Evolutionary conservation across 345 rosid genomes (phyloP).

Genomic region (Eutrema yunnanense): DNA sequence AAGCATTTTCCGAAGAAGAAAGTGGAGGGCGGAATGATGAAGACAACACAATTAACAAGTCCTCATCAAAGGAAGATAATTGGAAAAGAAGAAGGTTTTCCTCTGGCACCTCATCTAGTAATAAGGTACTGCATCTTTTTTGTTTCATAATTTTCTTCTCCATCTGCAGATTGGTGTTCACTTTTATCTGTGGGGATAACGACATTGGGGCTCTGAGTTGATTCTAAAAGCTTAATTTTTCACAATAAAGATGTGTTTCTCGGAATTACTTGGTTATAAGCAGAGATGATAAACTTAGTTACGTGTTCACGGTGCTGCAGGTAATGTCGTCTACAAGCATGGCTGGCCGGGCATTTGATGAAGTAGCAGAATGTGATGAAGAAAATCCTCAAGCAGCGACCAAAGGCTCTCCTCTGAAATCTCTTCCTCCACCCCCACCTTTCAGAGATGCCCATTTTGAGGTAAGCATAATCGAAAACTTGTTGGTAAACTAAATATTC

Average conservation of each 20-base stretch:
- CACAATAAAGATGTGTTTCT: background rate
- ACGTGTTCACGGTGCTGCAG: conserved; percentile 1
- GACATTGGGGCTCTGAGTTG: background rate
- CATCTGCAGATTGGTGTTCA: background rate
- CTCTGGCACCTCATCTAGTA: conserved; percentile 29
- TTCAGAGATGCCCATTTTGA: conserved; percentile 33
- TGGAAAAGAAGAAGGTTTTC: conserved; percentile 47
- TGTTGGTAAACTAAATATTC: background rate
- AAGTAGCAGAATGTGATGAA: conserved; percentile 43
- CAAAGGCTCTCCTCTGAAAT: conserved; percentile 36
- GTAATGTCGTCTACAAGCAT: conserved; percentile 56
- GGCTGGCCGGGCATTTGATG: conserved; percentile 60
- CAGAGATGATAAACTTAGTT: background rate
- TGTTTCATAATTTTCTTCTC: background rate
- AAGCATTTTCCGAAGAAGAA: conserved; percentile 40
- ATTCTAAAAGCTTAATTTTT: background rate
- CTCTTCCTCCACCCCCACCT: conserved; percentile 47
- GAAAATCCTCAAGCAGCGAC: conserved; percentile 40
- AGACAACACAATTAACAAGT: conserved; percentile 23
- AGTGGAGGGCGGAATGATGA: conserved; percentile 31
- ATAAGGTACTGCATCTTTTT: conserved; percentile 40
- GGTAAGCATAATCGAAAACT: conserved; percentile 4
- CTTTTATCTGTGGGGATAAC: background rate
- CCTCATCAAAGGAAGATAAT: conserved; percentile 38
- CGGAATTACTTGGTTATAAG: background rate